Percentiles rank a stretch among this genome's conserved stretches.
These are phyloP conservation scores for Tuber melanosporum DNA, from an alignment of 495 filamentous ascomycete genomes.

Conservation along the genomic window DNA sequence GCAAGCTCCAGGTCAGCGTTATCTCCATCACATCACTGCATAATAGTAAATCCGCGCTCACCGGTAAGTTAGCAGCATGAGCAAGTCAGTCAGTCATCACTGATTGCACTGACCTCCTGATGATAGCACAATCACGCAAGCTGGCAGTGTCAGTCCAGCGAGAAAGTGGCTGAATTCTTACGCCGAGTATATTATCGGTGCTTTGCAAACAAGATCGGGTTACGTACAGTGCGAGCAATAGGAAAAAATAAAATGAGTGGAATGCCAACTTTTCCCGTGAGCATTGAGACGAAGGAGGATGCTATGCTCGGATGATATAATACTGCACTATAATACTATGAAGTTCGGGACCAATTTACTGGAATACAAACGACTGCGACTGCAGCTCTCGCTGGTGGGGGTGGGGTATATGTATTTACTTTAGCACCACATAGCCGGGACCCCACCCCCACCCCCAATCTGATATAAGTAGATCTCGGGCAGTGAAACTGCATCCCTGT, in stretches of 20 bases:
- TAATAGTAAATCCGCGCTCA: not conserved
- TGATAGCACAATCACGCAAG: not conserved
- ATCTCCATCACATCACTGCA: not conserved
- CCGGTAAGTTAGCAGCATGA: not conserved
- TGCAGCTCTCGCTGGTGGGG: not conserved
- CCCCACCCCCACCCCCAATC: not conserved
- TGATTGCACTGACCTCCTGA: not conserved
- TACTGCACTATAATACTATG: not conserved
- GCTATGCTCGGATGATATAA: not conserved
- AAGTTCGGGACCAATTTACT: not conserved
- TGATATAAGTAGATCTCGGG: not conserved
- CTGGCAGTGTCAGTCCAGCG: not conserved
- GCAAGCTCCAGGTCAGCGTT: not conserved
- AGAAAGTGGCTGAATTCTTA: not conserved
- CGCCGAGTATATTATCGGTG: not conserved
- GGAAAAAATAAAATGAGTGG: not conserved
- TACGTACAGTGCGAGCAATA: not conserved
- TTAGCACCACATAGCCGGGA: not conserved
- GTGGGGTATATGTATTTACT: not conserved
- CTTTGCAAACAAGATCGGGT: not conserved
- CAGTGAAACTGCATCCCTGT: not conserved
- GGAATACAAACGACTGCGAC: not conserved
- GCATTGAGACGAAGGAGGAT: not conserved
- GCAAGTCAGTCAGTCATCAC: not conserved
- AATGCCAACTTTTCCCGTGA: not conserved